phyloP scores from a whole-genome alignment of 2,329 filamentous ascomycete species.

The Cercospora zeina region DNA sequence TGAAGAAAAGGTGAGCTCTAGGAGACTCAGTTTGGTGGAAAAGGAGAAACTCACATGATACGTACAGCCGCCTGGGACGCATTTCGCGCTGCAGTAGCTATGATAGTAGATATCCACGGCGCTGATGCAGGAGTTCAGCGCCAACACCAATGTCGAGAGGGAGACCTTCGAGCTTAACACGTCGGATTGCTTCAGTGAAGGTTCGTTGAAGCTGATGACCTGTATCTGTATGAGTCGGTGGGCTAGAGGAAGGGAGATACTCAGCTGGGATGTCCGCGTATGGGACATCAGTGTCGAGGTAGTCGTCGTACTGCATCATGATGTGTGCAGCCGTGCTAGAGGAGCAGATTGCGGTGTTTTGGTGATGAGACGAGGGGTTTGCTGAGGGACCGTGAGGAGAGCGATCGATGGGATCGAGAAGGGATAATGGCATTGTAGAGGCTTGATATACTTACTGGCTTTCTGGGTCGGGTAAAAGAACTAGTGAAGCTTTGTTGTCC shows the following conservation, averaged over 20 bases:
- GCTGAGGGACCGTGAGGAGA: too few species aligned
- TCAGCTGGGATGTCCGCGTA: slow-evolving; percentile 12
- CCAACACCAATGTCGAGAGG: background rate
- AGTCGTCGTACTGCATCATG: slow-evolving; percentile 10
- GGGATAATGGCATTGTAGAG: background rate
- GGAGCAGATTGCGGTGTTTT: background rate
- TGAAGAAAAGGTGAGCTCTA: background rate
- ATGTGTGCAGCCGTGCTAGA: background rate
- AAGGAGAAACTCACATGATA: background rate
- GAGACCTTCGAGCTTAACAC: background rate
- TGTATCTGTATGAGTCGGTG: background rate
- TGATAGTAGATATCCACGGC: background rate
- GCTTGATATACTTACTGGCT: background rate
- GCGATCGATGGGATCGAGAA: background rate
- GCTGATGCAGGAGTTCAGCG: background rate
- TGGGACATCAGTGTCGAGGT: slow-evolving; percentile 8
- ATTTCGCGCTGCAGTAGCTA: background rate
- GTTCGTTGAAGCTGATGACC: slow-evolving; percentile 5
- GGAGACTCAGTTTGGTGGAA: too few species aligned
- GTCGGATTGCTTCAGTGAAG: background rate
- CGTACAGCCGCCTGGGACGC: background rate
- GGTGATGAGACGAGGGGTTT: background rate
- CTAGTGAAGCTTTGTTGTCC: background rate
- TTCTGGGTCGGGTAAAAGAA: background rate
- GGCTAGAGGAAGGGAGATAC: background rate